These are phyloP conservation scores for Lodderomyces margitis DNA, from an alignment of 1,139 yeast species.

Conservation along the genomic window DNA sequence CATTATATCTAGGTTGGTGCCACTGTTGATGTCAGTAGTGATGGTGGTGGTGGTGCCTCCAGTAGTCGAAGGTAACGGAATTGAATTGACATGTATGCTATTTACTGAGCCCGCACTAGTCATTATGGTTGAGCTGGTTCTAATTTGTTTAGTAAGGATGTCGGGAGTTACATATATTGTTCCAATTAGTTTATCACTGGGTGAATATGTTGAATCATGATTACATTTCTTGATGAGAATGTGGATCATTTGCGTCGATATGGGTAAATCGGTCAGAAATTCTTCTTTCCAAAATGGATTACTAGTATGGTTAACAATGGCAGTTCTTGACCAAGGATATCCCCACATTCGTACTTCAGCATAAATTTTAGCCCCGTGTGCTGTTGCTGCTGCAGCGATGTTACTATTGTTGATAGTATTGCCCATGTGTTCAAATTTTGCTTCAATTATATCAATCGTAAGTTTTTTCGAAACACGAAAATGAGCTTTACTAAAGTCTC, in stretches of 20 bases:
- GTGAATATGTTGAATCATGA: constrained; percentile 23
- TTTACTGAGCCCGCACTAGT: constrained; percentile 23
- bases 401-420: background rate
- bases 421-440: constrained; percentile 41
- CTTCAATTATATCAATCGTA: constrained; percentile 64
- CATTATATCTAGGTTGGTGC: constrained; percentile 35
- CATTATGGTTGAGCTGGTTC: constrained; percentile 37
- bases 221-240: constrained; percentile 47
- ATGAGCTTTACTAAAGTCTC: constrained; percentile 31
- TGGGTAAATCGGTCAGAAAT: constrained; percentile 55
- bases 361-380: constrained; percentile 40
- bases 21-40: constrained; percentile 8
- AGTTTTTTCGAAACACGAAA: constrained; percentile 58
- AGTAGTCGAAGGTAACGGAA: constrained; percentile 6
- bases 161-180: constrained; percentile 57
- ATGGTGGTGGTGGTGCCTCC: constrained; percentile 5
- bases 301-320: constrained; percentile 47
- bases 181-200: constrained; percentile 47
- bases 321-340: constrained; percentile 67
- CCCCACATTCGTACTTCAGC: constrained; percentile 69
- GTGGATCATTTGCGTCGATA: constrained; percentile 52
- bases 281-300: constrained; percentile 76
- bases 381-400: constrained; percentile 2
- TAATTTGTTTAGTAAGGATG: constrained; percentile 39
- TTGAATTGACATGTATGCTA: constrained; percentile 25